Percentiles rank a stretch among this genome's conserved stretches.
These are phyloP conservation scores for Sherardia arvensis DNA, from an alignment of 257 asterid species.

Conservation along the genomic window DNA sequence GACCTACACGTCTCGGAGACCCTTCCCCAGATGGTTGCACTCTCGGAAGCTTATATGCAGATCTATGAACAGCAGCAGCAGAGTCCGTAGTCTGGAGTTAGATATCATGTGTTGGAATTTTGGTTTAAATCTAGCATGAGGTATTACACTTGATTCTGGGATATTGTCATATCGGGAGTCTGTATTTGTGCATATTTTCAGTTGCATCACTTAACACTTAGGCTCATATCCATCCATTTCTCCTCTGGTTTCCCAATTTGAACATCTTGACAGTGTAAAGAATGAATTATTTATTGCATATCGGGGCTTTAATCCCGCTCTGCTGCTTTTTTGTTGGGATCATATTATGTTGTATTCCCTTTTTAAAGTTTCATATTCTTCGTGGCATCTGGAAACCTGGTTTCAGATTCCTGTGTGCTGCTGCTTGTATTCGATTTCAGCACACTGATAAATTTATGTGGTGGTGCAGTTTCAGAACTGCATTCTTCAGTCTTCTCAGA, in stretches of 20 bases:
- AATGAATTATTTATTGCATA: too few relatives aligned
- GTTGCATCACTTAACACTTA: too few relatives aligned
- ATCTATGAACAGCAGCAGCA: constrained; percentile 81
- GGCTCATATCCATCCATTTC: too few relatives aligned
- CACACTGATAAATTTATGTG: too few relatives aligned
- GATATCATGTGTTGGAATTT: neutral
- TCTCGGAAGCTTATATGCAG: constrained; percentile 90
- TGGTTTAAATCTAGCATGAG: neutral
- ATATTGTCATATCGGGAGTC: too few relatives aligned
- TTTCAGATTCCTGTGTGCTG: neutral
- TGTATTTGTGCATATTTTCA: neutral
- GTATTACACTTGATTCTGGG: neutral
- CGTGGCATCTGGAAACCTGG: neutral
- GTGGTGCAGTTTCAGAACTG: neutral
- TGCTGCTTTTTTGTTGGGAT: too few relatives aligned
- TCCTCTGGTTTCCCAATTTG: too few relatives aligned
- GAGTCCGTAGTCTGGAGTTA: neutral
- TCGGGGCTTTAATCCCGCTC: too few relatives aligned
- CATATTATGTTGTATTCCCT: too few relatives aligned
- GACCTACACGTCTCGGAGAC: constrained; percentile 93
- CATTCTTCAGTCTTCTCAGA: neutral
- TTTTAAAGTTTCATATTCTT: too few relatives aligned
- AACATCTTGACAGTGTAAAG: too few relatives aligned
- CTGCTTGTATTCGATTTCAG: neutral
- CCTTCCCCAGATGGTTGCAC: constrained; percentile 91